Evolutionary conservation across 306 rosid genomes (phyloP), one percentile per base, ranked within the genome.

Genomic region (Astragalus glycyphyllos): DNA sequence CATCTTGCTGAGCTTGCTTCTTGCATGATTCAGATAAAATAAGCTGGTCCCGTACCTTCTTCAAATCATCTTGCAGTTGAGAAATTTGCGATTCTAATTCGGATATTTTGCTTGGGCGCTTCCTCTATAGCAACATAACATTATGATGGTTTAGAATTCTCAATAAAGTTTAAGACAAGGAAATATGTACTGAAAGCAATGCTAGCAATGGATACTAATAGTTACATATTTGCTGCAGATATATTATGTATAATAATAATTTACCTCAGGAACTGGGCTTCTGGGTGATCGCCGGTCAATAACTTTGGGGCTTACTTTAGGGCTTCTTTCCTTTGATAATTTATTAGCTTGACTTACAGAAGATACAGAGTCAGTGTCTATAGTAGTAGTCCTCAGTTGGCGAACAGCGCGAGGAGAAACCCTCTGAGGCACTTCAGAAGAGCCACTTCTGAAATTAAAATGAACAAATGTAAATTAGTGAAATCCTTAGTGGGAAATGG

Each of bases 221-320:
- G 31, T 26, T 26, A 26, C 31, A 26, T 26, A 26, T 11, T 14
- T 42, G 32, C 12, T n/a, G 8, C 7, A 4, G 23, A 53, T 15
- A 37, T 47, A 44, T 40, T 57, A 64, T 47, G 47, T 58, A 13
- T n/a, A 9, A 65, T n/a, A 32, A 42, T 26, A 32, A 0, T 12
- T 46, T 86, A 91, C 99, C 99, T 95, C 97, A 5, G 87, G 77
- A 65, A 83, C 77, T 0, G 96, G 91, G 80, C 96, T 91, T 79
- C 92, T 79, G 2, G 99, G 96, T 14, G 99, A 95, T 79, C 65
- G 83, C 13, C 96, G 91, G 63, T 91, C 92, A 7, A 17, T 48
- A 58, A 89, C 80, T 84, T 91, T 91, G 50, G 97, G 96, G 79
- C 99, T 95, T 85, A 89, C 80, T 84, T 91, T 91, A 41, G 97